phyloP scores from a whole-genome alignment of 2,329 filamentous ascomycete genomes.

The Dactylellina cionopaga region DNA sequence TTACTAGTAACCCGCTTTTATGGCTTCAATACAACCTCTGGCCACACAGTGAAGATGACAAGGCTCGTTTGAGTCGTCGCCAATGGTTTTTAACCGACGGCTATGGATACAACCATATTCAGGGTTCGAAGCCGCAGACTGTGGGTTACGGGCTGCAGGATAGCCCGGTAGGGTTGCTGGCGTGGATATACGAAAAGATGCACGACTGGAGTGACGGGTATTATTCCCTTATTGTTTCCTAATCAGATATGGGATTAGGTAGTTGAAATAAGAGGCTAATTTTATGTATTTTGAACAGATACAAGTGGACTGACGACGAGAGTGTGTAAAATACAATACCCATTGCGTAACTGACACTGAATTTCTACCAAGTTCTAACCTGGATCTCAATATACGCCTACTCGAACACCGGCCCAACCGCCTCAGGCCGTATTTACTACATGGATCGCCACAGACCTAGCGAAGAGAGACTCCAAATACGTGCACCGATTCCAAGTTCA shows the following conservation, averaged over 20 bases:
- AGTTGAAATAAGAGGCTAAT: background rate
- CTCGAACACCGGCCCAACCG: conserved; percentile 21
- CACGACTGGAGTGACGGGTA: conserved; percentile 57
- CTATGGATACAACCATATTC: conserved; percentile 56
- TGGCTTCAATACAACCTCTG: conserved; percentile 49
- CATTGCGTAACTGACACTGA: background rate
- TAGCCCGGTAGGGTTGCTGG: conserved; percentile 58
- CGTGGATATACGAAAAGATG: conserved; percentile 59
- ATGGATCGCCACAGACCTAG: conserved; percentile 30
- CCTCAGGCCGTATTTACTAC: conserved; percentile 41
- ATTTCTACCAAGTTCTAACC: conserved; percentile 21
- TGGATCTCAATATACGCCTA: conserved; percentile 46
- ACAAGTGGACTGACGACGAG: conserved; percentile 46
- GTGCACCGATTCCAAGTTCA: conserved; percentile 15
- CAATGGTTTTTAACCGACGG: conserved; percentile 50
- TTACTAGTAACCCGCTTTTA: conserved; percentile 44
- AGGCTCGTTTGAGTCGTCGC: conserved; percentile 17
- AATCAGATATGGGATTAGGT: background rate
- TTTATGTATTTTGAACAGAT: background rate
- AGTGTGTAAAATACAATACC: conserved; percentile 2
- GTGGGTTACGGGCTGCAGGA: conserved; percentile 58
- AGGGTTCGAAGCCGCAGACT: conserved; percentile 57
- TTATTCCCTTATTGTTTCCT: background rate
- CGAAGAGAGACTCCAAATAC: background rate
- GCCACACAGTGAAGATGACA: conserved; percentile 47